Evolutionary conservation across 805 yeast genomes (phyloP), one percentile per base, ranked within the genome.

Genomic region (Scheffersomyces coipomensis): DNA sequence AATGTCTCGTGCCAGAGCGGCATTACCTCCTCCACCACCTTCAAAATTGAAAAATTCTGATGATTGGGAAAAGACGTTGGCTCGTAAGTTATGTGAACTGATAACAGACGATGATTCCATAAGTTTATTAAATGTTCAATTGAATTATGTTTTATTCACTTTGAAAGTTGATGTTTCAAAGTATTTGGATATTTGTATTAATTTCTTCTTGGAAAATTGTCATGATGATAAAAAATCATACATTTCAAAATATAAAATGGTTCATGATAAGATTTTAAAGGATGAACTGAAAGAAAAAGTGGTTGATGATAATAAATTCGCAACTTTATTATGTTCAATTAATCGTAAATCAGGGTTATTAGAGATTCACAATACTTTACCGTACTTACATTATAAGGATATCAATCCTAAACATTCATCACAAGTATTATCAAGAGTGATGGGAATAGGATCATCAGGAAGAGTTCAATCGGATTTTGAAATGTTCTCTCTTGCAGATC

Each of bases 111-210:
- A 40, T 15, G 46, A 40, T 19, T 43, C 44, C 7, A 35, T 31
- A n/a, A 39, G 35, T 29, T 52, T 69, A 31, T 45, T 60, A 19
- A 66, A 66, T 36, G 41, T 69, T 15, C 72, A 66, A 33, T 52
- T 66, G 41, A 67, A 69, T 42, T 69, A 56, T 40, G 52, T 63
- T 9, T 48, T 68, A 29, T 67, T 67, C 47, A 63, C 64, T 4
- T 37, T 65, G 35, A 53, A 53, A 15, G 51, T 68, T 16, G 64
- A 68, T 42, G 36, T 59, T 7, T 38, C 52, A 12, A 46, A 53
- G 5, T 55, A 52, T 16, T 34, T 63, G 30, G 62, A 62, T 33
- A 34, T 37, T 15, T 40, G 43, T 18, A 43, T 58, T 15, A 29
- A 35, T 7, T 45, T 34, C 13, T 34, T 47, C 2, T 40, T 44